Percentiles rank a stretch among this genome's conserved stretches.
Conservation (phyloP, 2,329 filamentous ascomycete genomes). For the Paecilomyces fulvus region DNA sequence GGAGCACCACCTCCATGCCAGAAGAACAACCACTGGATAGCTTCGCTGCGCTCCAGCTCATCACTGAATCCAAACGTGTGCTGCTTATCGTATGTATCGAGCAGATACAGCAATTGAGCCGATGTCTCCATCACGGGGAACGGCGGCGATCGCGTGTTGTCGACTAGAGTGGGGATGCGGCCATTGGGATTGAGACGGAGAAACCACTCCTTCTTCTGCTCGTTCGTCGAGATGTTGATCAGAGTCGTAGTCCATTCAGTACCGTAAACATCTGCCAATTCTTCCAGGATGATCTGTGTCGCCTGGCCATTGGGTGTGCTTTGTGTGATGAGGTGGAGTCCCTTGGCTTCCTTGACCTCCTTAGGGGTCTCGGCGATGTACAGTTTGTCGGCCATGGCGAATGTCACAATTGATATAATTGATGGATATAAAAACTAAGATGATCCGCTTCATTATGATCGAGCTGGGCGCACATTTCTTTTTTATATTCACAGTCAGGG, state of each 20-base stretch:
- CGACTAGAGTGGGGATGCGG: slow-evolving; percentile 44
- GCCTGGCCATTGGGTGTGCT: slow-evolving; percentile 46
- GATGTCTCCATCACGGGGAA: slow-evolving; percentile 48
- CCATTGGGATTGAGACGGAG: slow-evolving; percentile 41
- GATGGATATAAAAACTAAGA: not conserved
- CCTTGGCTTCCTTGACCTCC: slow-evolving; percentile 16
- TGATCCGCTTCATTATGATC: not conserved
- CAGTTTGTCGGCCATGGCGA: not conserved
- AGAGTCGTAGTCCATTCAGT: slow-evolving; percentile 40
- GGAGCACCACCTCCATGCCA: slow-evolving; percentile 5
- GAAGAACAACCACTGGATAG: slow-evolving; percentile 3
- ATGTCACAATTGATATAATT: not conserved
- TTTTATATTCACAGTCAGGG: not conserved
- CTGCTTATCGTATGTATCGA: slow-evolving; percentile 42
- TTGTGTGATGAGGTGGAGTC: slow-evolving; percentile 45
- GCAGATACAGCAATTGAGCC: slow-evolving; percentile 46
- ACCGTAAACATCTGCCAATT: slow-evolving; percentile 44
- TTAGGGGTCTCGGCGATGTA: not conserved
- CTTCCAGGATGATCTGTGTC: slow-evolving; percentile 48
- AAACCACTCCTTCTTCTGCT: slow-evolving; percentile 50
- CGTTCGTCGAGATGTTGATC: slow-evolving; percentile 46
- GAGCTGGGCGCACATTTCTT: not conserved
- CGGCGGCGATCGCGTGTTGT: slow-evolving; percentile 42
- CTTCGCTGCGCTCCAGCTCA: slow-evolving; percentile 38
- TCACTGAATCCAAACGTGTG: slow-evolving; percentile 46